Conservation (phyloP, 108 stramenopile species). For the Pinguiococcus pyrenoidosus region DNA sequence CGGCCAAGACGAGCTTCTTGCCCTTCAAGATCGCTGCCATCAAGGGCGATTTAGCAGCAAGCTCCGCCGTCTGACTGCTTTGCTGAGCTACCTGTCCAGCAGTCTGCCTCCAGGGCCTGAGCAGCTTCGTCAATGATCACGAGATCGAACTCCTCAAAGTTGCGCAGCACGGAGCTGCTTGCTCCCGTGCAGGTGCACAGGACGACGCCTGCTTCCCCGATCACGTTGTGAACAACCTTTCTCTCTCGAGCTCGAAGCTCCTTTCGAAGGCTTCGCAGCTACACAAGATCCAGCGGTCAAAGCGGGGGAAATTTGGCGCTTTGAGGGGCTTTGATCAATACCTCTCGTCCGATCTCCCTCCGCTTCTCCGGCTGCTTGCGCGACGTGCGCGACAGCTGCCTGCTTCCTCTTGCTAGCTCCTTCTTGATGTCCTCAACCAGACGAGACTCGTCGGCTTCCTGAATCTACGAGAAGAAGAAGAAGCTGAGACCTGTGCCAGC, state of each 20-base stretch:
- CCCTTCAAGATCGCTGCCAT: constrained; percentile 68
- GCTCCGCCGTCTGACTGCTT: no score
- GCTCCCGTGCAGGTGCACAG: constrained; percentile 38
- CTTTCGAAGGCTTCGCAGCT: constrained; percentile 17
- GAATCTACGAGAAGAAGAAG: no score
- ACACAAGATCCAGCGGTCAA: background rate
- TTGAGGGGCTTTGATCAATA: background rate
- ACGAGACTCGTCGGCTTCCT: no score
- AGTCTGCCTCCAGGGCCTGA: constrained; percentile 82
- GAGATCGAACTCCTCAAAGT: constrained; percentile 68
- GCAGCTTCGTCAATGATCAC: constrained; percentile 98
- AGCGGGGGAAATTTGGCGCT: background rate
- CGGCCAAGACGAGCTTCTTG: constrained; percentile 65
- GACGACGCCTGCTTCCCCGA: constrained; percentile 43
- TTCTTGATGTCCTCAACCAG: constrained; percentile 1
- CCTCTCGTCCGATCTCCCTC: background rate
- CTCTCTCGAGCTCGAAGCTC: constrained; percentile 78
- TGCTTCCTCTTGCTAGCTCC: background rate
- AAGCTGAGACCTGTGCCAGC: no score
- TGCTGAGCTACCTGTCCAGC: constrained; percentile 90
- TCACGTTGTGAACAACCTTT: constrained; percentile 60
- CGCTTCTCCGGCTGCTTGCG: background rate
- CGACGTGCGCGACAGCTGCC: background rate
- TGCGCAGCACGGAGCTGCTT: constrained; percentile 5
- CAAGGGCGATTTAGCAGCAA: no score